Evolutionary conservation across 345 rosid genomes (phyloP), one percentile per base, ranked within the genome.

Genomic region (Syzygium aqueum): DNA sequence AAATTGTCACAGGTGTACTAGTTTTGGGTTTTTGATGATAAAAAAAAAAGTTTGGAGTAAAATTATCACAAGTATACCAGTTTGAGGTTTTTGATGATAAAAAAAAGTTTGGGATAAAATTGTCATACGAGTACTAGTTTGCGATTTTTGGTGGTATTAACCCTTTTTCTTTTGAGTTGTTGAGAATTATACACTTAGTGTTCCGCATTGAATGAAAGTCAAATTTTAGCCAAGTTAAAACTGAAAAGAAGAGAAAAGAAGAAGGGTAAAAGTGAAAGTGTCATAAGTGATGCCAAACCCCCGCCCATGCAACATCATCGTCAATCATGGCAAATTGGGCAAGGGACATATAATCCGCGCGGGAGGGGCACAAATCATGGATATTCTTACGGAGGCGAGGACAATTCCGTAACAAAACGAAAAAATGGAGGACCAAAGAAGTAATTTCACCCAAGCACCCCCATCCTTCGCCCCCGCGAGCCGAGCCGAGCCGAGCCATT

Each of bases 171-270:
- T 19, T 67, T 33, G 13, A 25, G 46, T 43, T 43, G 56, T 53
- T 53, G 25, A 21, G 21, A 54, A 22, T 22, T 54, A 22, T 54
- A 7, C 27, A 1, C 5, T 22, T 8, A 43, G 80, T 37, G 80
- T 37, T 37, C 3, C 49, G 27, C 80, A 37, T 37, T 11, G 49
- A 37, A 19, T 37, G 80, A 37, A 73, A 73, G 49, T 10, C 80
- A 40, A 37, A 37, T 73, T 37, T 73, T 10, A 40, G 37, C 5
- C 59, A 73, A 73, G 43, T 73, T 9, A 11, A 73, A 73, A 37
- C 43, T 21, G 27, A 10, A 10, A 8, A 30, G 3, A 28, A 14
- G 1, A 14, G 1, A 5, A 27, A 2, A 5, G 14, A 0, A 5
- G 15, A 65, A 30, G 10, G 19, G 15, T 9, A 2, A 73, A 37